Evolutionary conservation across 2,329 filamentous ascomycete genomes (phyloP), one percentile per base, ranked within the genome.

Genomic region (Talaromyces sp.): DNA sequence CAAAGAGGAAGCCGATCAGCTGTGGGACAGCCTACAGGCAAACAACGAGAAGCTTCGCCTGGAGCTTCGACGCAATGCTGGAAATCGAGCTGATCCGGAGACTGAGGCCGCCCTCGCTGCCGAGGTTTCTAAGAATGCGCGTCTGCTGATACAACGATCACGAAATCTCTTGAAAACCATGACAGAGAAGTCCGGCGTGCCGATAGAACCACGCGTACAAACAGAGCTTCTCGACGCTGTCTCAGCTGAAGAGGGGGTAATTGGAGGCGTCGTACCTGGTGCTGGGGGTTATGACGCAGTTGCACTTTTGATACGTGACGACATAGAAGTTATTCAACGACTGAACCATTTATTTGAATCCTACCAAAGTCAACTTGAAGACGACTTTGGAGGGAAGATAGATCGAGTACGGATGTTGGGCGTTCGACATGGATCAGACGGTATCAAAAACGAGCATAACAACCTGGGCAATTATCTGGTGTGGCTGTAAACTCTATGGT

Each of bases 201-300:
- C 93, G 3, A 93, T 99, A 67, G 95, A 99, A 80, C 95, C 95
- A 0, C 81, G 81, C 46, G 87, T 89, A 68, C 95, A 99, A 82
- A 96, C 92, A 1, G 84, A 86, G 71, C 80, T 99, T 64, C 79
- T 99, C 39, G 90, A 99, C 76, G 90, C 87, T 9, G 82, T 93
- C 63, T 84, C 82, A 3, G 74, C 78, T 3, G 79, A 97, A 1
- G 83, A 89, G 0, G 95, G 93, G 5, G 92, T 98, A 2, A 85
- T 93, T 67, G 93, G 92, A 0, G 95, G 93, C 0, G 92, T 98
- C 0, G 95, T 97, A 0, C 95, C 95, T 0, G 95, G 95, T 0
- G 95, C 95, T 0, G 95, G 95, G 9, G 95, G 95, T 0, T 97
- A 90, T 71, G 95, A 99, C 80, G 95, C 95, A 1, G 83, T 96